phyloP scores from a whole-genome alignment of 176 grass and related monocot species.

The Avena sativa region DNA sequence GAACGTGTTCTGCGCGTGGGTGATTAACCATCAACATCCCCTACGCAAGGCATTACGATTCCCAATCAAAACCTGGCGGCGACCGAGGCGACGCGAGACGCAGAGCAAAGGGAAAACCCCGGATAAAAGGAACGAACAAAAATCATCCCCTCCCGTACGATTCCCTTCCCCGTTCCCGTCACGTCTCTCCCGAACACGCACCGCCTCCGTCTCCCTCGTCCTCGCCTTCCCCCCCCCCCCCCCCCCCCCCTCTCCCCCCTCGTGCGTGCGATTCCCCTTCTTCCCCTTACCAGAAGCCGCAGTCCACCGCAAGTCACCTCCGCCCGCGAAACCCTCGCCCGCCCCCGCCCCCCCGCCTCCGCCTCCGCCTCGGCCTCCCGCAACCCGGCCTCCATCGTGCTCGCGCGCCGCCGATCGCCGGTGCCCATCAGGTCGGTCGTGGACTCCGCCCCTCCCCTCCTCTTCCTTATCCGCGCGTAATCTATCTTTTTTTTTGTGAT shows the following conservation, averaged over 20 bases:
- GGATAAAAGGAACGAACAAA: slow-evolving; percentile 58
- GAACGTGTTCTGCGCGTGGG: neutral
- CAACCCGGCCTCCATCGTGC: neutral
- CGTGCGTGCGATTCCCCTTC: slow-evolving; percentile 49
- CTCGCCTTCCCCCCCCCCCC: neutral
- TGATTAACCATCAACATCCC: neutral
- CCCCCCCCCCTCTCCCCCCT: neutral
- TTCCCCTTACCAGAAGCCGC: slow-evolving; percentile 28
- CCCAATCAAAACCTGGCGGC: slow-evolving; percentile 40
- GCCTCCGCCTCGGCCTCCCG: neutral
- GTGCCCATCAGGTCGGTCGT: slow-evolving; percentile 49
- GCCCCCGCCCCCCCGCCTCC: neutral
- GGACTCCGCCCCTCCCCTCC: neutral
- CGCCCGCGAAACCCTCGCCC: slow-evolving; percentile 19
- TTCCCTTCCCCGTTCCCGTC: slow-evolving; percentile 53
- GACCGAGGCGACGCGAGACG: slow-evolving; percentile 20
- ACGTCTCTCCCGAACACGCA: slow-evolving; percentile 52
- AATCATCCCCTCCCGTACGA: slow-evolving; percentile 40
- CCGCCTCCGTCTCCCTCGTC: neutral
- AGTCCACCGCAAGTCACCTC: slow-evolving; percentile 53
- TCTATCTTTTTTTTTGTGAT: neutral
- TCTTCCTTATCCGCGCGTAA: neutral
- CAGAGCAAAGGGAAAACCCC: slow-evolving; percentile 38
- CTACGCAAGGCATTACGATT: slow-evolving; percentile 36
- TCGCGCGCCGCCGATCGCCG: slow-evolving; percentile 42